phyloP scores from a whole-genome alignment of 306 rosid species.

The Elaeagnus macrophylla region DNA sequence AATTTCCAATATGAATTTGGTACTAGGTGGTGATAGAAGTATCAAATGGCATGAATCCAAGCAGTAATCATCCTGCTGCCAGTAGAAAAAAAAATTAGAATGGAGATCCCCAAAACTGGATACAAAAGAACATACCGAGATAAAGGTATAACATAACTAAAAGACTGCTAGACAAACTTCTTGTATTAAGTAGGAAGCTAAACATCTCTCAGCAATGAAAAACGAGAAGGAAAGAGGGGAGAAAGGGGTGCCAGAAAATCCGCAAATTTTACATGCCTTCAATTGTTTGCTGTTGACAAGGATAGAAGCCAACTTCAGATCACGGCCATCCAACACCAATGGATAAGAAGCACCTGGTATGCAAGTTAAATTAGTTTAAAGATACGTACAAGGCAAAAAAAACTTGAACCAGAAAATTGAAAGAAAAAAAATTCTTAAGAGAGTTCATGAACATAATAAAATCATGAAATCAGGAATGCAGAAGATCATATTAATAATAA shows the following conservation, averaged over 20 bases:
- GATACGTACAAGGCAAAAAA: not conserved
- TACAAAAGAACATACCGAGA: too few species aligned
- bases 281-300: constrained; percentile 53
- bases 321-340: constrained; percentile 69
- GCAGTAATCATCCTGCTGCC: constrained; percentile 58
- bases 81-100: constrained; percentile 6
- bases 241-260: too few species aligned
- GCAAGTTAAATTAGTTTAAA: constrained; percentile 13
- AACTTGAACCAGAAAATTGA: too few species aligned
- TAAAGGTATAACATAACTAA: too few species aligned
- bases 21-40: constrained; percentile 57
- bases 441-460: not conserved
- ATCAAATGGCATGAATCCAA: constrained; percentile 69
- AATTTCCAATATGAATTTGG: constrained; percentile 66
- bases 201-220: too few species aligned
- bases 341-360: constrained; percentile 58
- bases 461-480: constrained; percentile 13
- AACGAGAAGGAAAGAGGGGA: too few species aligned
- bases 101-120: not conserved
- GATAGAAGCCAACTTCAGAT: constrained; percentile 57
- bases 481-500: constrained; percentile 5
- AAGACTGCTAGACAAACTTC: too few species aligned
- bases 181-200: too few species aligned
- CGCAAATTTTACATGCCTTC: constrained; percentile 38
- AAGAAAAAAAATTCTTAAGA: too few species aligned